Percentiles rank a stretch among this genome's conserved stretches.
Evolutionary conservation across 352 stramenopile species (phyloP).

Genomic region (Phytopythium chamaehyphon): DNA sequence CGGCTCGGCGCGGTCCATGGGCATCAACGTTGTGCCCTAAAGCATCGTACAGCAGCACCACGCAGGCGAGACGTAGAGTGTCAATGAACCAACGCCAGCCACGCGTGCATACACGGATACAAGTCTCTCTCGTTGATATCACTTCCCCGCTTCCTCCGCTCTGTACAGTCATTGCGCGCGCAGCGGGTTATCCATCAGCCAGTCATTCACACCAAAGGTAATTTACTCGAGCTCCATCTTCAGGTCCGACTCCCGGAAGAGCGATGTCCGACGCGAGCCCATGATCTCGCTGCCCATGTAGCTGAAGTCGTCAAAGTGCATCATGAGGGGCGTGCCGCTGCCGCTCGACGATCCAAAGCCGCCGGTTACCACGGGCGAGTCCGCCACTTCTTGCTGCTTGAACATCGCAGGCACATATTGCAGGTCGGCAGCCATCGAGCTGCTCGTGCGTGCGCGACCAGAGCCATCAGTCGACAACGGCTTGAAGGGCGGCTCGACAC

Average conservation of each 20-base stretch:
- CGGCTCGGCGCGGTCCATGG: slow-evolving; percentile 91
- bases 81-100: neutral
- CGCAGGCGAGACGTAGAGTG: neutral
- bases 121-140: neutral
- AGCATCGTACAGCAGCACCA: neutral
- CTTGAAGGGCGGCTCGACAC: slow-evolving; percentile 67
- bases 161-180: no score
- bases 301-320: slow-evolving; percentile 87
- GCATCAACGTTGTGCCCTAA: slow-evolving; percentile 80
- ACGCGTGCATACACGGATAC: neutral
- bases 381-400: slow-evolving; percentile 78
- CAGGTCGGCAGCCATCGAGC: slow-evolving; percentile 48
- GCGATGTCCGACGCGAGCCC: slow-evolving; percentile 71
- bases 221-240: slow-evolving; percentile 72
- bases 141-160: neutral
- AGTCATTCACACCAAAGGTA: slow-evolving; percentile 11
- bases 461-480: slow-evolving; percentile 36
- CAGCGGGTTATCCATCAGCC: no score
- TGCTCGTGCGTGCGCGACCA: slow-evolving; percentile 38
- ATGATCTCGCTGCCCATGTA: slow-evolving; percentile 88
- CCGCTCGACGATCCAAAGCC: slow-evolving; percentile 30
- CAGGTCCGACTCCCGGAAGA: slow-evolving; percentile 82
- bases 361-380: slow-evolving; percentile 65
- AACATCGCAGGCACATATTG: slow-evolving; percentile 80
- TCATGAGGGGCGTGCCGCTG: slow-evolving; percentile 54